Percentiles rank a stretch among this genome's conserved stretches.
Evolutionary conservation across 176 grass and related monocot genomes (phyloP).

Genomic region (Stipa capillata): DNA sequence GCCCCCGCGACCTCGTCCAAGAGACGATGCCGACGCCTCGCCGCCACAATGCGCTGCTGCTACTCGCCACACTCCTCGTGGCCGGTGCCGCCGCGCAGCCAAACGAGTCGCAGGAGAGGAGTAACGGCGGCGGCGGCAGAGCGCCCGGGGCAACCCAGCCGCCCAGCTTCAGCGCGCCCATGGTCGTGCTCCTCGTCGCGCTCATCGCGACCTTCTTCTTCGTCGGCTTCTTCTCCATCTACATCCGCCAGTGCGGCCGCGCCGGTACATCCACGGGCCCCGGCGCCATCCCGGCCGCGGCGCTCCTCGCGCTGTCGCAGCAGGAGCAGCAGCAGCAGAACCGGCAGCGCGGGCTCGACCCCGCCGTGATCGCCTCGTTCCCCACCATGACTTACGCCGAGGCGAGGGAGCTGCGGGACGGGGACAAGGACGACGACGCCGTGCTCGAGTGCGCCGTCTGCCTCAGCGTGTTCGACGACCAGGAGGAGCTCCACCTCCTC

Average conservation of each 20-base stretch:
- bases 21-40: neutral
- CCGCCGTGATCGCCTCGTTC: slow-evolving; percentile 56
- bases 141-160: neutral
- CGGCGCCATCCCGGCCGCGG: slow-evolving; percentile 14
- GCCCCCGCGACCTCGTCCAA: neutral
- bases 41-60: neutral
- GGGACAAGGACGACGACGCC: slow-evolving; percentile 13
- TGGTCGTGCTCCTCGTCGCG: slow-evolving; percentile 58
- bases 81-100: slow-evolving; percentile 15
- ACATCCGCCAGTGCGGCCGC: slow-evolving; percentile 50
- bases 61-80: neutral
- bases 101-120: neutral
- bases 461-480: slow-evolving; percentile 71
- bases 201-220: slow-evolving; percentile 60
- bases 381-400: slow-evolving; percentile 66
- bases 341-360: slow-evolving; percentile 40
- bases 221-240: slow-evolving; percentile 71
- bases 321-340: slow-evolving; percentile 20
- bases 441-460: slow-evolving; percentile 73
- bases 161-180: slow-evolving; percentile 52
- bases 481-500: slow-evolving; percentile 57
- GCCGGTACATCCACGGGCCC: neutral
- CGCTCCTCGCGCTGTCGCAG: slow-evolving; percentile 26
- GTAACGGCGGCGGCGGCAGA: neutral
- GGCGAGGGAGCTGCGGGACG: slow-evolving; percentile 45